A percentile compares a stretch with the other conserved stretches of the same genome.
Conservation (phyloP, 768 basidiomycete species). For the Tricholoma hemisulphureum region DNA sequence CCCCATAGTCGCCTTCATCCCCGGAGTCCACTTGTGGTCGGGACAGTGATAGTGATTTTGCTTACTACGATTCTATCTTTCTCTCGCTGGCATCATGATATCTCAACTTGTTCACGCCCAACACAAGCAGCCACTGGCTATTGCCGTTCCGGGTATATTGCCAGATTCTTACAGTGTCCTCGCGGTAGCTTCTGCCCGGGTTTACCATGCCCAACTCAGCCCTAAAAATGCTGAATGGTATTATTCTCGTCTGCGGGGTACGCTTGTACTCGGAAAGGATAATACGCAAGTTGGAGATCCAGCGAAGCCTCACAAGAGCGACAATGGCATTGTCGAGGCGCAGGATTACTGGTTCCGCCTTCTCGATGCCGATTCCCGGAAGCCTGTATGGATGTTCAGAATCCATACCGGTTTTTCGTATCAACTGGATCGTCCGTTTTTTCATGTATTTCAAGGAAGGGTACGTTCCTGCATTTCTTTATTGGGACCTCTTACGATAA, state of each 20-base stretch:
- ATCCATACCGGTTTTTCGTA: constrained; percentile 65
- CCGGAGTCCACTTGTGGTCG: not conserved
- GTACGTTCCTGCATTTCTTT: constrained; percentile 44
- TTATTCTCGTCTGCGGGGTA: constrained; percentile 59
- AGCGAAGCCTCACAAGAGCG: constrained; percentile 9
- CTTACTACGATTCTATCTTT: not conserved
- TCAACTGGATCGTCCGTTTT: constrained; percentile 84
- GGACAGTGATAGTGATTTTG: not conserved
- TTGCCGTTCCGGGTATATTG: constrained; percentile 14
- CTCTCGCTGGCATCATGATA: constrained; percentile 10
- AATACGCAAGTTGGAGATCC: constrained; percentile 22
- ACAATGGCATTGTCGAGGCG: constrained; percentile 17
- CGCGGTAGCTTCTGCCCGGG: constrained; percentile 53
- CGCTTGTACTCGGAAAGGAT: constrained; percentile 53
- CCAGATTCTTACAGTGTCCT: constrained; percentile 42
- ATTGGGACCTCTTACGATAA: constrained; percentile 43
- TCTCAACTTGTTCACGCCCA: constrained; percentile 16
- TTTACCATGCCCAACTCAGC: constrained; percentile 61
- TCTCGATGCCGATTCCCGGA: constrained; percentile 53
- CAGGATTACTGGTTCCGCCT: constrained; percentile 62
- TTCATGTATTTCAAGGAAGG: constrained; percentile 84
- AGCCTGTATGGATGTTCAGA: constrained; percentile 68
- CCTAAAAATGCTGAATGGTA: constrained; percentile 51
- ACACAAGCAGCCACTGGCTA: constrained; percentile 6
- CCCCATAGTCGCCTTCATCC: constrained; percentile 7